Base-by-base conservation (phyloP, 164 flowering plant genomes). In the Nymphaea thermarum region DNA sequence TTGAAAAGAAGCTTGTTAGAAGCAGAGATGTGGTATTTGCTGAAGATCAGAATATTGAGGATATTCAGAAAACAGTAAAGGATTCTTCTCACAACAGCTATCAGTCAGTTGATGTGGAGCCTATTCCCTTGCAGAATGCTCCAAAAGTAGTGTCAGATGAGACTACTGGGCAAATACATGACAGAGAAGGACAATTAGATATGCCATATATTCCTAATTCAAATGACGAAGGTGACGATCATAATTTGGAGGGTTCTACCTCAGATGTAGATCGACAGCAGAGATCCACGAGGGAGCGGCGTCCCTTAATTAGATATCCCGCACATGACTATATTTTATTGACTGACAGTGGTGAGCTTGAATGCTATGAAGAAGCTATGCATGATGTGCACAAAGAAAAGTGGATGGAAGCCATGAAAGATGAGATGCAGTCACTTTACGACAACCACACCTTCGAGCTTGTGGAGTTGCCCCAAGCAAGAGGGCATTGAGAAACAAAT, bases 1-100 rank as follows among this genome's bases (percentile, higher is more conserved):
- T 65, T 36, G 15, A 65, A 12, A 65, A 43, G 67, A 66, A 66
- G 42, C 42, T 66, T 4, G 18, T 10, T 43, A 66, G 15, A 66
- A 66, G 67, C 41, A 2, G 7, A 18, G 67, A 66, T 45, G 67
- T 66, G 0, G 43, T 66, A 43, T 44, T 66, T 45, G 1, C 16
- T 18, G 60, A 66, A 18, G 57, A 66, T 16, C 18, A 66, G 45
- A 45, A 51, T 41, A 66, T 66, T 17, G 11, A 65, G 44, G 59
- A 66, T 18, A 42, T 66, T 44, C 55, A 45, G 15, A 25, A 66
- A 57, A 3, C 67, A 17, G 4, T 16, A 11, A 10, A 41, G n/a
- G 1, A 44, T 36, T 43, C 6, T 17, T 16, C 60, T 55, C 67
- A 66, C 4, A 14, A 12, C 45, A 44, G 55, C 6, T 53, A 66